These are phyloP conservation scores for Geotrichum australiense DNA, from an alignment of 1,139 yeast genomes.

Conservation along the genomic window DNA sequence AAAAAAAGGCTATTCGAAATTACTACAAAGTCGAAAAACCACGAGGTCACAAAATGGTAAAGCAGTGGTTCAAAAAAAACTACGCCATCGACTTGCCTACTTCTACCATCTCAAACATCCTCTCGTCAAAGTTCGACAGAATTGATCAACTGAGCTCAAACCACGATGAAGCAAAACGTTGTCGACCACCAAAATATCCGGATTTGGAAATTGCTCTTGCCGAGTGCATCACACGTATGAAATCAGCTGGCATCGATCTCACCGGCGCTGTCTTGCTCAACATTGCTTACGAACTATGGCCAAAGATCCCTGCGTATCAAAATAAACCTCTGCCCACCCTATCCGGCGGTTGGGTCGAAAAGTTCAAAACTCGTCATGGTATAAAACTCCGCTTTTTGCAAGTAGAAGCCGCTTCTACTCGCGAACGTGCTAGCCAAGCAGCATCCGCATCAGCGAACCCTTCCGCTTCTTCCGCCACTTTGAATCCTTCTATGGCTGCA, in stretches of 20 bases:
- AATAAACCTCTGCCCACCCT: slow-evolving; percentile 13
- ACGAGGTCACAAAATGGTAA: slow-evolving; percentile 17
- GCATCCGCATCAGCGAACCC: slow-evolving; percentile 5
- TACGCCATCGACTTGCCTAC: slow-evolving; percentile 17
- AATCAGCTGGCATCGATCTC: slow-evolving; percentile 15
- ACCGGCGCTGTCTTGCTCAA: slow-evolving; percentile 16
- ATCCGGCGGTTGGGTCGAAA: slow-evolving; percentile 19
- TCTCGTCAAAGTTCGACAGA: slow-evolving; percentile 18
- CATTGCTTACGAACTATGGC: slow-evolving; percentile 17
- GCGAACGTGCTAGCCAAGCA: slow-evolving; percentile 9
- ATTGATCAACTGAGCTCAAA: slow-evolving; percentile 17
- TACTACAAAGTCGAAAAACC: slow-evolving; percentile 14
- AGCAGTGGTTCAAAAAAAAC: slow-evolving; percentile 16
- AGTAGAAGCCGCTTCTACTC: slow-evolving; percentile 18
- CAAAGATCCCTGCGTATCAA: slow-evolving; percentile 16
- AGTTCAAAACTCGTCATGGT: slow-evolving; percentile 17
- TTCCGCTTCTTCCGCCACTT: slow-evolving; percentile 1
- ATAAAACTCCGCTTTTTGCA: slow-evolving; percentile 14
- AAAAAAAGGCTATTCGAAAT: slow-evolving; percentile 18
- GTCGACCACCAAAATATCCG: slow-evolving; percentile 18
- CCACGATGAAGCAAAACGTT: slow-evolving; percentile 17
- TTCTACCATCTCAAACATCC: slow-evolving; percentile 18
- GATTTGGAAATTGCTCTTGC: slow-evolving; percentile 18
- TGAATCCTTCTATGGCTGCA: background rate
- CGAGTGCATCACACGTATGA: slow-evolving; percentile 14